Evolutionary conservation across 139 green algal genomes (phyloP).

Genomic region (Chlamydomonas sp.): DNA sequence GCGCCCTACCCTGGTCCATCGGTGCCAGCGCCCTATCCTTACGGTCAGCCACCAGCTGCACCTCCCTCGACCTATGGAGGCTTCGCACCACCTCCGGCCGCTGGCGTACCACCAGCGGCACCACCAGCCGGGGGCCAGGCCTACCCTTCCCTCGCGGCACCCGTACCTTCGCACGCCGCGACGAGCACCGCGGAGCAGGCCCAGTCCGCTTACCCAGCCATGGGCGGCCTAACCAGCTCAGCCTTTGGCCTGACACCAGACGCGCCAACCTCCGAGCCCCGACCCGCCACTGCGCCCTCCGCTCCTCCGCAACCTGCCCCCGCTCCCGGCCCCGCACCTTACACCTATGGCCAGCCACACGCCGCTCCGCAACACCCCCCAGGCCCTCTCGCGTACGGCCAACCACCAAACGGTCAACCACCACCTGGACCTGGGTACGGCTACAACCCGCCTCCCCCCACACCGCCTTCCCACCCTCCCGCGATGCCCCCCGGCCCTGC

Average conservation of each 20-base stretch:
- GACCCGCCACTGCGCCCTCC: not conserved
- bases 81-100: not conserved
- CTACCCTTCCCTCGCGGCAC: not conserved
- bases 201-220: not conserved
- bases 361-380: not conserved
- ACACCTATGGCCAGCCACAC: constrained; percentile 14
- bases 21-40: too few species aligned
- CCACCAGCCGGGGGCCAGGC: not conserved
- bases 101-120: not conserved
- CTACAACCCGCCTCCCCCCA: not conserved
- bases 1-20: too few species aligned
- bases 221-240: not conserved
- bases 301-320: not conserved
- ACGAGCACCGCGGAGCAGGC: not conserved
- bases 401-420: not conserved
- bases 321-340: not conserved
- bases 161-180: not conserved
- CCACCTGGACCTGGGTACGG: too few species aligned
- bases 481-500: not conserved
- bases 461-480: not conserved
- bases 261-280: not conserved
- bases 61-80: too few species aligned
- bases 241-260: not conserved
- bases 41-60: too few species aligned
- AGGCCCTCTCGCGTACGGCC: not conserved